Base-by-base conservation (phyloP, 768 basidiomycete genomes). In the Hypholoma sublateritium region DNA sequence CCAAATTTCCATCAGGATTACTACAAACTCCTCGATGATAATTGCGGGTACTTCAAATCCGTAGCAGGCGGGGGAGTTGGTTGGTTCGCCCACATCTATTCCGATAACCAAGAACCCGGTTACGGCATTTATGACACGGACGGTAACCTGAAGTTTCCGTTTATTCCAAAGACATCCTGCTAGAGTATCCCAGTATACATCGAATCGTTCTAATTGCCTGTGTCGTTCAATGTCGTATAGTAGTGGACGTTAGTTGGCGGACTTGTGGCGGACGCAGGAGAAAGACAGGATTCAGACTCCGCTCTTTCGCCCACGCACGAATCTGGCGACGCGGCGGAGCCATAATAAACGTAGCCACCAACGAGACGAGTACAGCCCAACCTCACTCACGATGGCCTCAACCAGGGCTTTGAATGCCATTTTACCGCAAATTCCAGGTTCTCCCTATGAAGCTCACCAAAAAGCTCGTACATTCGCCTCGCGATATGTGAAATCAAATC, bases 381-480 rank as follows among this genome's bases (percentile, higher is more conserved):
- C 25, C 5, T 47, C 46, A 28, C 25, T 9, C 6, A 59, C 53
- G 32, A 65, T 66, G 68, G 60, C 65, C 22, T 86, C 87, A 34
- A 72, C 85, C 28, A 80, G 82, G 58, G 91, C 91, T 45, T 76
- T 93, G 12, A 84, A 82, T 59, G 89, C 89, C 9, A 92, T 90
- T 62, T 75, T 89, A 56, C 92, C 85, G 11, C 81, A 87, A 48
- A 88, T 95, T 50, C 70, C 80, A 5, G 77, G 78, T 9, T 83
- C 87, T 9, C 92, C 94, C 35, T 97, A 97, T 70, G 93, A 95
- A 59, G 95, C 95, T 0, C 96, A 98, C 65, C 95, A 98, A 72
- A 98, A 98, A 73, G 93, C 95, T 9, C 85, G 96, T 24, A 98
- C 95, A 16, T 97, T 96, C 62, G 93, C 93, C 4, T 87, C 95